Conservation (phyloP, 306 rosid species). For the Vicia villosa region DNA sequence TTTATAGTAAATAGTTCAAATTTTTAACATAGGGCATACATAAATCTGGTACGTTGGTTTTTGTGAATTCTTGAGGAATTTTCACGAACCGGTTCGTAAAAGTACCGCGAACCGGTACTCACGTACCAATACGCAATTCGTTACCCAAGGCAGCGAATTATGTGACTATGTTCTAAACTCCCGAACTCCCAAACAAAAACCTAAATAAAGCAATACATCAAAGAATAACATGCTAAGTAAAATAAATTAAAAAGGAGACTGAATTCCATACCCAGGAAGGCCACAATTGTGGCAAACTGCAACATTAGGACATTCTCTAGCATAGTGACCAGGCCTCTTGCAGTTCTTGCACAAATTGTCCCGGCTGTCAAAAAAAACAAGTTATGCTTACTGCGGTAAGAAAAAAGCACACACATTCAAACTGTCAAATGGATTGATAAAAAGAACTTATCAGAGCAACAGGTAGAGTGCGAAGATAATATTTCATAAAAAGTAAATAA, state of each 20-base stretch:
- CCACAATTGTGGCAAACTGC: conserved; percentile 97
- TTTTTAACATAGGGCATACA: too few species aligned
- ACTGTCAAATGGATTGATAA: conserved; percentile 7
- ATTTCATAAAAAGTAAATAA: conserved; percentile 19
- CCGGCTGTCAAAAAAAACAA: conserved; percentile 67
- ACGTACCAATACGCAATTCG: too few species aligned
- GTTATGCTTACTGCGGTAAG: conserved; percentile 16
- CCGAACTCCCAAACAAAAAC: too few species aligned
- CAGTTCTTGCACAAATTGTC: conserved; percentile 98
- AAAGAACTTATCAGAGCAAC: conserved; percentile 20
- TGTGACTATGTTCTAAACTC: too few species aligned
- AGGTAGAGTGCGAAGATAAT: conserved; percentile 25
- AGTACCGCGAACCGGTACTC: too few species aligned
- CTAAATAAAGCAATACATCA: conserved; percentile 10
- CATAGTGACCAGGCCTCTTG: conserved; percentile 98
- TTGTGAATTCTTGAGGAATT: too few species aligned
- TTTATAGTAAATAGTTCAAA: too few species aligned
- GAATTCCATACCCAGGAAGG: conserved; percentile 81
- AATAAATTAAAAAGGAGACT: conserved; percentile 18
- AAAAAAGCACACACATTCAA: conserved; percentile 9
- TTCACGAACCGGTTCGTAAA: too few species aligned
- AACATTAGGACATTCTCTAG: conserved; percentile 98
- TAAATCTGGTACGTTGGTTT: too few species aligned
- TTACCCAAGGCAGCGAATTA: too few species aligned
- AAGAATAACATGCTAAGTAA: conserved; percentile 11